Conservation (phyloP, 2,329 filamentous ascomycete genomes). For the Talaromyces marneffei region DNA sequence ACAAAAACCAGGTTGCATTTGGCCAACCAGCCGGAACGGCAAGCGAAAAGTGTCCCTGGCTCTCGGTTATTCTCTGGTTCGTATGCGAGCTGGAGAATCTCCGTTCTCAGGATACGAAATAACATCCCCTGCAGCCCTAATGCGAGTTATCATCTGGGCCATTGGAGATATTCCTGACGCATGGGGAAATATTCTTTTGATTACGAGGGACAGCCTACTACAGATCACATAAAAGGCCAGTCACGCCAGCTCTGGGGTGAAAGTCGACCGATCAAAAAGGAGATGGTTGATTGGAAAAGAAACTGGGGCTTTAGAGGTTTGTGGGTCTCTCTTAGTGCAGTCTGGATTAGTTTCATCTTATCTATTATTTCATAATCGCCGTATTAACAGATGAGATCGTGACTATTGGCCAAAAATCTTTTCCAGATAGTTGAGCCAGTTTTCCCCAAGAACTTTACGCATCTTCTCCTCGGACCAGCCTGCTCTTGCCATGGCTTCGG, state of each 20-base stretch:
- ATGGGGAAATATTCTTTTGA: neutral
- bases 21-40: neutral
- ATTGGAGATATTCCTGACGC: neutral
- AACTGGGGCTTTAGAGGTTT: too few species aligned
- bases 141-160: neutral
- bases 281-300: too few species aligned
- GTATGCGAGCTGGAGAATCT: neutral
- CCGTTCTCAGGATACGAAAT: neutral
- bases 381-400: too few species aligned
- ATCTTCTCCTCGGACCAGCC: constrained; percentile 37
- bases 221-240: neutral
- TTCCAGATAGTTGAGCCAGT: constrained; percentile 36
- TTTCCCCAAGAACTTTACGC: constrained; percentile 36
- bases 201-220: neutral
- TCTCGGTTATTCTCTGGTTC: neutral
- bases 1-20: neutral
- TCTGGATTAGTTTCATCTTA: too few species aligned
- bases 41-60: neutral
- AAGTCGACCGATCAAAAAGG: neutral
- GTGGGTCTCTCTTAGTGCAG: too few species aligned
- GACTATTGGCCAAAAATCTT: constrained; percentile 23
- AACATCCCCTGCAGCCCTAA: neutral
- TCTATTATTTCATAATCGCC: too few species aligned
- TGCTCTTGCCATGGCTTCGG: constrained; percentile 34
- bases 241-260: neutral